Evolutionary conservation across 148 eudicot genomes (phyloP), one percentile per base, ranked within the genome.

Genomic region (Camellia sinensis): DNA sequence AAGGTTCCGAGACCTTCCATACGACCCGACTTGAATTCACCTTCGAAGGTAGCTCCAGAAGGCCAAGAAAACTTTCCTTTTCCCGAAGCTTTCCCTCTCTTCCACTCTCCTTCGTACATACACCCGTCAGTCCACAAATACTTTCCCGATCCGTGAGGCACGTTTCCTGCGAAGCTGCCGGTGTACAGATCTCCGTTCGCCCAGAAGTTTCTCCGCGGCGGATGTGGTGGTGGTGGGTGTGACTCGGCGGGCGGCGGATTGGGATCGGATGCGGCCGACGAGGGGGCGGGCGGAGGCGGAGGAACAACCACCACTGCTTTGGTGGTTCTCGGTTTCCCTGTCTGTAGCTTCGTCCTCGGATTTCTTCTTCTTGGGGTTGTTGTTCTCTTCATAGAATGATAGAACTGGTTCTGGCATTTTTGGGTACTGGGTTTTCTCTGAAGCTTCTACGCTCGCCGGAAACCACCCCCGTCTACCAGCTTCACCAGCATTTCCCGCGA

Each of bases 11-110:
- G 48, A 3, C 99, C 99, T 2, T 95, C 99, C 99, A 95, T 95
- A 67, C 96, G 85, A 21, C 99, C 99, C 1, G 88, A 87, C 77
- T 82, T 92, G 76, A 95, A 95, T 37, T 89, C 95, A 0, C 99
- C 98, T 75, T 92, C 92, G 69, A 84, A 95, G n/a, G 92, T 90
- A 10, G 99, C 94, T 0, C 99, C 99, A 0, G 97, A 93, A 0
- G 99, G 94, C 99, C 99, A 95, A 5, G 97, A 92, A 68, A 95
- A 87, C 79, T 82, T 93, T 0, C 98, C 98, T 19, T 87, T 91
- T 0, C 98, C 98, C 48, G 82, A 82, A 18, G 95, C 94, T 15
- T 89, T 89, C 1, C 98, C 98, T 62, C 83, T 90, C 78, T 82
- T 91, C 95, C 95, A 95, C 18, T 88, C 91, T 0, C 98, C 98